Evolutionary conservation across 164 flowering plant species (phyloP).

Genomic region (Sextonia rubra): DNA sequence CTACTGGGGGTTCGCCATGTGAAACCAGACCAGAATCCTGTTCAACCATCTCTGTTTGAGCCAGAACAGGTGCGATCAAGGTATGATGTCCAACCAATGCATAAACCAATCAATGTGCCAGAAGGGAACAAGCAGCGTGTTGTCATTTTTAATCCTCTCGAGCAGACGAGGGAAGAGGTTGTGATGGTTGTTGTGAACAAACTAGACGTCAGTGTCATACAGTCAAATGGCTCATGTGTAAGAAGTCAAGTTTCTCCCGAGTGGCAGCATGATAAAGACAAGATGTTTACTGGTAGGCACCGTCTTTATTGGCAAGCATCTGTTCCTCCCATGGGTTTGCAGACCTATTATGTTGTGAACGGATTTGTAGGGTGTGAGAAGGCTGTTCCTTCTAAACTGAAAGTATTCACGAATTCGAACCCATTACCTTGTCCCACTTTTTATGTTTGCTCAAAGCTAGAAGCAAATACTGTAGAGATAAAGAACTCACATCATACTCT

Average conservation of each 20-base stretch:
- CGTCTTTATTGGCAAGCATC: conserved; percentile 82
- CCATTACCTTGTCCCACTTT: conserved; percentile 54
- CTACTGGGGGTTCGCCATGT: conserved; percentile 69
- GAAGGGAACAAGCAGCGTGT: conserved; percentile 67
- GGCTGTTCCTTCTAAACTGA: conserved; percentile 65
- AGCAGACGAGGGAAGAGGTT: conserved; percentile 84
- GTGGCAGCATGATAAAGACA: conserved; percentile 54
- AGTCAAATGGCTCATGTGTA: conserved; percentile 87
- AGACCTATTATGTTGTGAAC: conserved; percentile 76
- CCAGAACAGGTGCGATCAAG: conserved; percentile 73
- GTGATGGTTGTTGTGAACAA: conserved; percentile 75
- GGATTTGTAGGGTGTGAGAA: conserved; percentile 78
- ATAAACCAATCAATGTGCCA: conserved; percentile 45
- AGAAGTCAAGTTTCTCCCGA: conserved; percentile 90
- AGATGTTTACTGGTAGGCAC: conserved; percentile 75
- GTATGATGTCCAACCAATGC: conserved; percentile 79
- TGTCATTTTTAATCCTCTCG: conserved; percentile 78
- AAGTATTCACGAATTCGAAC: conserved; percentile 27
- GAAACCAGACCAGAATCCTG: conserved; percentile 50
- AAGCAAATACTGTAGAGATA: conserved; percentile 47
- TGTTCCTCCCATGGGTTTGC: conserved; percentile 84
- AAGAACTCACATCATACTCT: conserved; percentile 55
- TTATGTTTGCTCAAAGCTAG: conserved; percentile 63
- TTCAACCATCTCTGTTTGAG: conserved; percentile 54
- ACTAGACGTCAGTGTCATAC: conserved; percentile 69